Evolutionary conservation across 306 rosid genomes (phyloP).

Genomic region (Fragaria iinumae): DNA sequence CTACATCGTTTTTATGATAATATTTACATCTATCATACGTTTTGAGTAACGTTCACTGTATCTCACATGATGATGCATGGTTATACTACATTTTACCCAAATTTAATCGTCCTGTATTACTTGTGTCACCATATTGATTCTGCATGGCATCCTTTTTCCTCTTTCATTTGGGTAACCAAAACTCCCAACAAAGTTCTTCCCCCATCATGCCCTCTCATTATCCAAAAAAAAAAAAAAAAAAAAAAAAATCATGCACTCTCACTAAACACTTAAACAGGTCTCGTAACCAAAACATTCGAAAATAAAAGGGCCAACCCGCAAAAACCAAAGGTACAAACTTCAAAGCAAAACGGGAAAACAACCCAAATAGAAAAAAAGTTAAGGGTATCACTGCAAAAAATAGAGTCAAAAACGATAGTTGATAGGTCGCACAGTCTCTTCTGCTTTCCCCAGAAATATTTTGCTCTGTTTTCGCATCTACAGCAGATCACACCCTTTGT

Average conservation of each 20-base stretch:
- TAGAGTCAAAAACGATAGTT: background rate
- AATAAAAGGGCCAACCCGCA: background rate
- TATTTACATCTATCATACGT: no score
- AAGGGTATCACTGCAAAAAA: background rate
- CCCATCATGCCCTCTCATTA: no score
- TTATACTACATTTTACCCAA: background rate
- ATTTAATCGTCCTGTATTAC: background rate
- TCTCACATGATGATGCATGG: background rate
- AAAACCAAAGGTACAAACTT: background rate
- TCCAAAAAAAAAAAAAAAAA: no score
- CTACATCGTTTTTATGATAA: no score
- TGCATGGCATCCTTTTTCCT: background rate
- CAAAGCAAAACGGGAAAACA: background rate
- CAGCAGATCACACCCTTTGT: constrained; percentile 7
- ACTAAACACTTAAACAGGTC: background rate
- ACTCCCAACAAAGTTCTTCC: no score
- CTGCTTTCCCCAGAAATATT: constrained; percentile 1
- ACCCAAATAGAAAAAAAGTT: background rate
- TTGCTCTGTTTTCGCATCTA: constrained; percentile 1
- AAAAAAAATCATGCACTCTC: no score
- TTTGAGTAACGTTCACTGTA: background rate
- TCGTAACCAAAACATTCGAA: background rate
- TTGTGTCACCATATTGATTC: background rate
- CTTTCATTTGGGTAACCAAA: background rate
- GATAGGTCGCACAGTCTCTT: background rate